Base-by-base conservation (phyloP, 2,329 filamentous ascomycete genomes). In the Rhinocladiella mackenziei region DNA sequence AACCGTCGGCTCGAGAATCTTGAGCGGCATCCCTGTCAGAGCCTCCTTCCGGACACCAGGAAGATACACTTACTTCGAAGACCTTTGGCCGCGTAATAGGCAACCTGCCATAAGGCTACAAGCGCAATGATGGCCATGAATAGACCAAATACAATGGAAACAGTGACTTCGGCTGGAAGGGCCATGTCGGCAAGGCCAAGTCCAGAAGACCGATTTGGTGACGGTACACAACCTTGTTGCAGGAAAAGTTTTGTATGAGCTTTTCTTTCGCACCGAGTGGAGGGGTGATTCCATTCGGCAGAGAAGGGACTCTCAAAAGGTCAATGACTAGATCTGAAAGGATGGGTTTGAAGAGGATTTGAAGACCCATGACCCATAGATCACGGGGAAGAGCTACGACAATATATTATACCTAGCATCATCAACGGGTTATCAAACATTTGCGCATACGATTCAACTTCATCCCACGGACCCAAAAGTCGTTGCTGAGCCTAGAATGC, bases 91-190 rank as follows among this genome's bases (percentile, higher is more conserved):
- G 48, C 44, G 18, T 42, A 51, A 20, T 40, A 25, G 3, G 48
- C 48, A 6, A 33, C 36, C 32, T 51, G 48, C 34, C 34, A 36
- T 23, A 51, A n/a, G 25, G 35, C 36, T 5, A 37, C n/a, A 10
- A 51, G 29, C 4, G 43, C 40, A 9, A 51, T 6, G 25, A 48
- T 19, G 39, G 40, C 43, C 43, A 47, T 47, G 35, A 51, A 34
- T 8, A 47, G n/a, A 3, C 48, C 48, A 35, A 51, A 51, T 4
- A 45, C 43, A 15, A 51, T 41, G 7, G 39, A 40, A 11, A 51
- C 39, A 14, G 20, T 48, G 39, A 32, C 48, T 15, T 51, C 48
- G 10, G 29, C 14, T 1, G 18, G 17, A 5, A 50, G 30, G 3
- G 23, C 25, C 46, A 49, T 49, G 20, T 9, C 28, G 8, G 9